Evolutionary conservation across 1,139 yeast species (phyloP).

Genomic region (Candida glucosophila): DNA sequence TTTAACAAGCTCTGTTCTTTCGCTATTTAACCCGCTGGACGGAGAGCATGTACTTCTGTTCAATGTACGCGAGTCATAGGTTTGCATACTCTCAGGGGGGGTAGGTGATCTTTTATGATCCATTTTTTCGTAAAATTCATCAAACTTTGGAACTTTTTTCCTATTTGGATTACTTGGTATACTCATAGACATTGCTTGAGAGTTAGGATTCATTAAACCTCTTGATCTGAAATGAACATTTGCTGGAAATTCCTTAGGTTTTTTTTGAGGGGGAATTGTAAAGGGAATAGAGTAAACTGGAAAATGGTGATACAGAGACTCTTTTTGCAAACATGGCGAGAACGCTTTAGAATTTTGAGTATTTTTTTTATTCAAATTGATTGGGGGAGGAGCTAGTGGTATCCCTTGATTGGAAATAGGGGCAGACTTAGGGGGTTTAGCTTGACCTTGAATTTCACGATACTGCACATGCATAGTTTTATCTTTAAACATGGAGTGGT

Average conservation of each 20-base stretch:
- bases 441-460: constrained; percentile 42
- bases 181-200: constrained; percentile 1
- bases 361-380: constrained; percentile 41
- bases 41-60: constrained; percentile 8
- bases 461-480: constrained; percentile 81
- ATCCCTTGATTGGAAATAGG: constrained; percentile 18
- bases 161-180: constrained; percentile 3
- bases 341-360: constrained; percentile 1
- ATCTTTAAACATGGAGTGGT: constrained; percentile 64
- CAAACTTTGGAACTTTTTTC: constrained; percentile 1
- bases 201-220: neutral
- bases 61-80: constrained; percentile 6
- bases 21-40: constrained; percentile 9
- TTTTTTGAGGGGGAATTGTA: constrained; percentile 4
- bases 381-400: constrained; percentile 68
- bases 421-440: constrained; percentile 3
- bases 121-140: constrained; percentile 2
- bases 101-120: constrained; percentile 6
- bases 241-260: constrained; percentile 8
- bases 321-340: constrained; percentile 3
- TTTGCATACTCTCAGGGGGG: constrained; percentile 8
- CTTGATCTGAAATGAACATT: constrained; percentile 5
- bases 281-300: constrained; percentile 6
- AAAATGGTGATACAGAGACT: constrained; percentile 3
- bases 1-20: constrained; percentile 5